phyloP scores from a whole-genome alignment of 495 filamentous ascomycete genomes.

The Podospora pseudopauciseta region DNA sequence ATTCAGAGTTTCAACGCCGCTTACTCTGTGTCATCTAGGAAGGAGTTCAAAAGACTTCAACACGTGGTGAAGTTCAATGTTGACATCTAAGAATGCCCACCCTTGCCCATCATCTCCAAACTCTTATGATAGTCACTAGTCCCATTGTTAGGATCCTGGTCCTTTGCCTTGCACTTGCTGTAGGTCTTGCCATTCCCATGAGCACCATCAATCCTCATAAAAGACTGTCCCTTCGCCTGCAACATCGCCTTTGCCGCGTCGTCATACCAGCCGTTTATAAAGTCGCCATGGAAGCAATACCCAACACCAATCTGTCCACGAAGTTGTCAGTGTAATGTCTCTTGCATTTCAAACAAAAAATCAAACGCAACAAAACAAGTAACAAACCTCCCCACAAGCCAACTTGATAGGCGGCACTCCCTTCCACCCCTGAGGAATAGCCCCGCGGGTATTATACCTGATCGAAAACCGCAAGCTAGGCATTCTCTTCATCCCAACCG shows the following conservation, averaged over 20 bases:
- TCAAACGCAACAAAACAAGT: conserved; percentile 5
- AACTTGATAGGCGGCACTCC: conserved; percentile 35
- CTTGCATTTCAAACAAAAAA: neutral
- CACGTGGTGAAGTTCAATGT: neutral
- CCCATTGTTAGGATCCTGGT: conserved; percentile 33
- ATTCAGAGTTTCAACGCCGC: no score
- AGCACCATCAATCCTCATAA: conserved; percentile 36
- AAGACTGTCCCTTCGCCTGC: conserved; percentile 34
- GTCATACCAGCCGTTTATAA: conserved; percentile 39
- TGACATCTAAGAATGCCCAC: neutral
- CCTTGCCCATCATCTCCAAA: conserved; percentile 34
- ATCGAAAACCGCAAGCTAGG: conserved; percentile 34
- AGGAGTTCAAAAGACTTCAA: neutral
- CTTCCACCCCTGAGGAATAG: conserved; percentile 36
- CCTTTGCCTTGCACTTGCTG: conserved; percentile 33
- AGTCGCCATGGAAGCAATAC: conserved; percentile 39
- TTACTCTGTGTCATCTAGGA: neutral
- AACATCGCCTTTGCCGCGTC: conserved; percentile 35
- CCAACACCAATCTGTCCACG: conserved; percentile 32
- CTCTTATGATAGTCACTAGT: conserved; percentile 37
- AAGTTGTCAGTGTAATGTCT: neutral
- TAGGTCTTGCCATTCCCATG: conserved; percentile 35
- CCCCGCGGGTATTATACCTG: conserved; percentile 29
- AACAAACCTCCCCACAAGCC: conserved; percentile 33
- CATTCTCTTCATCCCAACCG: conserved; percentile 30